Percentiles rank a stretch among this genome's conserved stretches.
Evolutionary conservation across 805 yeast genomes (phyloP).

Genomic region (Cyberlindnera suaveolens): DNA sequence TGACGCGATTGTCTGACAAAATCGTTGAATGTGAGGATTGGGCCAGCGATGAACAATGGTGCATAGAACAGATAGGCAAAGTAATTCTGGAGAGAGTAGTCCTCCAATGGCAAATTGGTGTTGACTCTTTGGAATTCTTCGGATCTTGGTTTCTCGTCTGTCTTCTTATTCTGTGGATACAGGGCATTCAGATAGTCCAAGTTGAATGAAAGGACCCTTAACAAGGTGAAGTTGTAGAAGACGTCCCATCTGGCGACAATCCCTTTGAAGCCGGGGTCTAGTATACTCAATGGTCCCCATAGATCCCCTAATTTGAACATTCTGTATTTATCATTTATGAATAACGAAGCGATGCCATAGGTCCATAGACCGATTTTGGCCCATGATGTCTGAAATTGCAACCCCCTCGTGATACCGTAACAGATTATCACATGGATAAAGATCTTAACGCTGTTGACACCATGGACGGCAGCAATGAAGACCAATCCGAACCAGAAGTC

Average conservation of each 20-base stretch:
- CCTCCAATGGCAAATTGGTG: constrained; percentile 53
- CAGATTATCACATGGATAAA: constrained; percentile 49
- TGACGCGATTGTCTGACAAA: constrained; percentile 78
- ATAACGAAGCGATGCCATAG: constrained; percentile 73
- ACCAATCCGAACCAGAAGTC: constrained; percentile 68
- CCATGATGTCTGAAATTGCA: constrained; percentile 25
- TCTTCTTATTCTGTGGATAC: constrained; percentile 9
- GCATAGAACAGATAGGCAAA: constrained; percentile 75
- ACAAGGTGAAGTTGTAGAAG: constrained; percentile 80
- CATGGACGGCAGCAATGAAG: constrained; percentile 73
- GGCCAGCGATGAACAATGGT: constrained; percentile 93
- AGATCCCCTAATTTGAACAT: constrained; percentile 43
- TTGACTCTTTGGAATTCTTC: constrained; percentile 36
- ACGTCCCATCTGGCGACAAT: constrained; percentile 93
- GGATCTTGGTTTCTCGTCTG: constrained; percentile 15
- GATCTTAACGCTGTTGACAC: constrained; percentile 62
- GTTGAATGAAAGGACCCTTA: constrained; percentile 79
- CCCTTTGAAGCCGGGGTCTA: constrained; percentile 65
- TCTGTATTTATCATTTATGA: constrained; percentile 67
- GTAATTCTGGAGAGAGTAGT: constrained; percentile 61
- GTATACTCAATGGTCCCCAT: constrained; percentile 34
- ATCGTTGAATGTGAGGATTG: constrained; percentile 89
- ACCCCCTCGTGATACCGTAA: constrained; percentile 41
- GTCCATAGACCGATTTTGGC: constrained; percentile 57
- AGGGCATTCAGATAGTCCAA: constrained; percentile 50